Evolutionary conservation across 2,329 filamentous ascomycete genomes (phyloP).

Genomic region (Epichloe bromicola): DNA sequence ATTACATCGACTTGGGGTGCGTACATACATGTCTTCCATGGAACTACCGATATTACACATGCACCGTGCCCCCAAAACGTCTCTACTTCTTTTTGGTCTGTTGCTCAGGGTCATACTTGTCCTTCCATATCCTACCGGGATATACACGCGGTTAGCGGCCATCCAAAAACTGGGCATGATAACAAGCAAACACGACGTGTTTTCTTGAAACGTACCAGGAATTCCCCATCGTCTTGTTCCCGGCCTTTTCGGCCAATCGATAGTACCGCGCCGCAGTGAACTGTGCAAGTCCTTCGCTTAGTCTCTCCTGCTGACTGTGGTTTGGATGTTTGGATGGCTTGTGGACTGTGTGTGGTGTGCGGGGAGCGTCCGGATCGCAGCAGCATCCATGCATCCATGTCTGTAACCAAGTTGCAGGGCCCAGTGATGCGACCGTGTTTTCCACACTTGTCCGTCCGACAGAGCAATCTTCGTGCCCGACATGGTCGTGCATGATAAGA

Average conservation of each 20-base stretch:
- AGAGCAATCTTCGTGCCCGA: neutral
- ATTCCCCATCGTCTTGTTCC: constrained; percentile 84
- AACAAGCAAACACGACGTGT: constrained; percentile 2
- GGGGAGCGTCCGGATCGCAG: neutral
- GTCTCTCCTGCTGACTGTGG: constrained; percentile 22
- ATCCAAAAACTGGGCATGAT: neutral
- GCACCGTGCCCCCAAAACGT: neutral
- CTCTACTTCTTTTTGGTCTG: constrained; percentile 22
- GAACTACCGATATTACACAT: neutral
- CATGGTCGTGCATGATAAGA: neutral
- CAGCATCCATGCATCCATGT: neutral
- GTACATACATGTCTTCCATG: too few relatives aligned
- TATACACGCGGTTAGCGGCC: constrained; percentile 1
- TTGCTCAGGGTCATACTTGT: constrained; percentile 61
- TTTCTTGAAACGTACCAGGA: constrained; percentile 59
- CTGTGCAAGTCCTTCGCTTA: constrained; percentile 34
- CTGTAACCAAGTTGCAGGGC: neutral
- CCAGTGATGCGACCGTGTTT: neutral
- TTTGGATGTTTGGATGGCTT: too few relatives aligned
- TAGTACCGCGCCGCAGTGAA: constrained; percentile 80
- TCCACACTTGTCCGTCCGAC: neutral
- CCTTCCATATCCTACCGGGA: constrained; percentile 80
- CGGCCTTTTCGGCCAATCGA: constrained; percentile 76
- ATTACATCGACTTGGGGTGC: too few relatives aligned
- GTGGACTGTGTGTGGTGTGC: neutral